Evolutionary conservation across 1,284 basidiomycete species (phyloP).

Genomic region (Macrocybe sp.): DNA sequence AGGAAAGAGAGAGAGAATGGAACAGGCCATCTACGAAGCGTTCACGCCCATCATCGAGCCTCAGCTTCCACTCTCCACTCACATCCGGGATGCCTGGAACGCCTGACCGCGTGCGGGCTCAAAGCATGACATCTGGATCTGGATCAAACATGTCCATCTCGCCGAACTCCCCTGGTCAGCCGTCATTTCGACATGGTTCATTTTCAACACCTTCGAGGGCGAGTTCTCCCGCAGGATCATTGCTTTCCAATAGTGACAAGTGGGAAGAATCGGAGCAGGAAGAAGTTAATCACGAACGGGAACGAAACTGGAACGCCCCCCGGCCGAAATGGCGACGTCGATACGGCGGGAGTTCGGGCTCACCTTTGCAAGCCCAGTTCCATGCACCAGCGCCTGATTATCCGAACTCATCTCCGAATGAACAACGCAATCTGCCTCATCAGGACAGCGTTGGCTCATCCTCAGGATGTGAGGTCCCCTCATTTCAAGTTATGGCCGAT

Average conservation of each 20-base stretch:
- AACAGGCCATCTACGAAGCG: slow-evolving; percentile 38
- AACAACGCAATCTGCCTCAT: too few species aligned
- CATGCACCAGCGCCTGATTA: too few species aligned
- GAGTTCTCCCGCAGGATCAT: slow-evolving; percentile 36
- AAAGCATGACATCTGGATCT: too few species aligned
- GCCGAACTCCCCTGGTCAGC: slow-evolving; percentile 18
- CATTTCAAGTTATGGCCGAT: too few species aligned
- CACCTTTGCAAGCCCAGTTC: too few species aligned
- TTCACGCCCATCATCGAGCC: slow-evolving; percentile 22
- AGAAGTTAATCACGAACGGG: slow-evolving; percentile 35
- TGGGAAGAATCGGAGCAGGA: slow-evolving; percentile 29
- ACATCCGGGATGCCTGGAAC: slow-evolving; percentile 16
- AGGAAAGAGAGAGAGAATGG: slow-evolving; percentile 50
- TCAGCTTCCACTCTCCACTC: slow-evolving; percentile 21
- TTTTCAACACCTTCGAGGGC: slow-evolving; percentile 28
- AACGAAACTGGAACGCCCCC: slow-evolving; percentile 57
- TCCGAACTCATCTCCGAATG: slow-evolving; percentile 10
- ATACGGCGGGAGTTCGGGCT: not conserved
- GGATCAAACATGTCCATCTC: too few species aligned
- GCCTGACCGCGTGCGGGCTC: slow-evolving; percentile 10
- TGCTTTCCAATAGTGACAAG: slow-evolving; percentile 23
- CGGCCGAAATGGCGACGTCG: slow-evolving; percentile 42
- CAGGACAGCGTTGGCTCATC: too few species aligned
- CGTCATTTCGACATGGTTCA: slow-evolving; percentile 23
- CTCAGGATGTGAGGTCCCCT: too few species aligned